phyloP scores from a whole-genome alignment of 129 eudicot species.

The Centella asiatica region DNA sequence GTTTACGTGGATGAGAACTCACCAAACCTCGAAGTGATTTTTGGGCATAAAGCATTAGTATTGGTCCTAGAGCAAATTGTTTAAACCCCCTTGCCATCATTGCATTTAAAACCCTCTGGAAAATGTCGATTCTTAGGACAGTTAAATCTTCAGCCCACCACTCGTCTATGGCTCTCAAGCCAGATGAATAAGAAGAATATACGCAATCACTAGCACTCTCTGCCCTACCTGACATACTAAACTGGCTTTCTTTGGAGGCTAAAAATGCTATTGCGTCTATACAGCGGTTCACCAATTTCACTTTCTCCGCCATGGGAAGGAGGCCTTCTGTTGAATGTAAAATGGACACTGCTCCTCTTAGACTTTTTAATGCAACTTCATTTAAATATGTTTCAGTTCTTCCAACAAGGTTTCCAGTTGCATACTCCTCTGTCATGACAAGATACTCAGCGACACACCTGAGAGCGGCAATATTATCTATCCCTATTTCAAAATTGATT shows the following conservation, averaged over 20 bases:
- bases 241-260: conserved; percentile 60
- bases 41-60: conserved; percentile 88
- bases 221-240: conserved; percentile 20
- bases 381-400: conserved; percentile 65
- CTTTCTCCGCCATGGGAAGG: conserved; percentile 58
- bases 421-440: conserved; percentile 91
- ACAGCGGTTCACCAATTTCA: conserved; percentile 62
- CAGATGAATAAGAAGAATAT: conserved; percentile 27
- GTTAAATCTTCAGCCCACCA: conserved; percentile 99
- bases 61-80: conserved; percentile 81
- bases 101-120: conserved; percentile 84
- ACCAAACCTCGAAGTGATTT: conserved; percentile 93
- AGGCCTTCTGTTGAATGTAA: conserved; percentile 51
- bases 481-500: conserved; percentile 65
- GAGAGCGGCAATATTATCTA: conserved; percentile 70
- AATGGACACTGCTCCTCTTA: conserved; percentile 54
- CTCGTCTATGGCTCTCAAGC: conserved; percentile 50
- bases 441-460: conserved; percentile 86
- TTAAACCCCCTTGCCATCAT: conserved; percentile 89
- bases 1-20: conserved; percentile 48
- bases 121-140: conserved; percentile 63
- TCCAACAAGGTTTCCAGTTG: conserved; percentile 59
- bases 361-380: conserved; percentile 67
- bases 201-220: conserved; percentile 32
- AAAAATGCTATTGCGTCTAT: conserved; percentile 71